These are phyloP conservation scores for Teratosphaeria epicoccoides DNA, from an alignment of 2,329 filamentous ascomycete genomes.

Conservation along the genomic window DNA sequence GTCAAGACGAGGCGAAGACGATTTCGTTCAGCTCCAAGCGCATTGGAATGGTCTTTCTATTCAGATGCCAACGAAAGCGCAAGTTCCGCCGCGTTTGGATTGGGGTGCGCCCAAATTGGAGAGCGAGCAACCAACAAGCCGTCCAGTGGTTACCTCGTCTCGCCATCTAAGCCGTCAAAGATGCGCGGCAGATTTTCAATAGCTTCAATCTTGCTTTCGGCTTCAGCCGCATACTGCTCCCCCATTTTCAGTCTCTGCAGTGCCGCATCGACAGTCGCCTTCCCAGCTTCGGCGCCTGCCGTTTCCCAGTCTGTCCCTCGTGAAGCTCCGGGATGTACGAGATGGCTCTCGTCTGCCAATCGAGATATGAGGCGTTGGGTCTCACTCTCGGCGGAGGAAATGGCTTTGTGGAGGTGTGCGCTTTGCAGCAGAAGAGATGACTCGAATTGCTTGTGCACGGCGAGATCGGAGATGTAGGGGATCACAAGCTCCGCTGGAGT, in stretches of 20 bases:
- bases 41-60: too few species aligned
- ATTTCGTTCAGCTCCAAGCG: too few species aligned
- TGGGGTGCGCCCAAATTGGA: too few species aligned
- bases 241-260: constrained; percentile 12
- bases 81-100: too few species aligned
- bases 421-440: constrained; percentile 18
- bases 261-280: constrained; percentile 2
- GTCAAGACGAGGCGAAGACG: too few species aligned
- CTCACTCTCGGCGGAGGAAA: constrained; percentile 15
- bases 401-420: constrained; percentile 17
- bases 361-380: constrained; percentile 18
- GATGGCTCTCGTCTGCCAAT: constrained; percentile 27
- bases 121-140: too few species aligned
- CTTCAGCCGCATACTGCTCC: constrained; percentile 7
- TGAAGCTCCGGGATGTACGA: constrained; percentile 20
- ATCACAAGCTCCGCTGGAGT: constrained; percentile 14
- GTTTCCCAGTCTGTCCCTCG: constrained; percentile 18
- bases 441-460: constrained; percentile 12
- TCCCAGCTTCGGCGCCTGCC: constrained; percentile 12
- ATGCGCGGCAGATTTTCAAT: constrained; percentile 11
- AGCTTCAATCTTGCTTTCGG: constrained; percentile 8
- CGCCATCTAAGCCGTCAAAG: not conserved
- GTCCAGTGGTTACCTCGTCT: not conserved
- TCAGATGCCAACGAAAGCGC: too few species aligned
- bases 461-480: constrained; percentile 16